Evolutionary conservation across 768 basidiomycete species (phyloP).

Genomic region (Tulasnella sp.): DNA sequence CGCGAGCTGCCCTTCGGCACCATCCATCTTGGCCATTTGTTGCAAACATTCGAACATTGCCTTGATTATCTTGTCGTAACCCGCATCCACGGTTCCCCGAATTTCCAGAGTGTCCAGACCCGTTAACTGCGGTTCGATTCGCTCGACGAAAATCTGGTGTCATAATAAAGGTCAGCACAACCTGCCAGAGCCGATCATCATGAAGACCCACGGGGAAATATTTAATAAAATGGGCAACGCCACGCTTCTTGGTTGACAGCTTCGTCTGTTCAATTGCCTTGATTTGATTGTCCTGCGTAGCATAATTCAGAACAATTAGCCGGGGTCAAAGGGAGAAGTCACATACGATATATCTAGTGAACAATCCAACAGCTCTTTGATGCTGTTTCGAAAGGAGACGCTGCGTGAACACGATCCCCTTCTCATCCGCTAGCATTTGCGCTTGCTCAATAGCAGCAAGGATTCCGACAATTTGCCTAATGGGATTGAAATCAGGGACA

Average conservation of each 20-base stretch:
- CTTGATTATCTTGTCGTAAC: conserved; percentile 81
- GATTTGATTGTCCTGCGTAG: conserved; percentile 66
- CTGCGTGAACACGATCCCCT: conserved; percentile 61
- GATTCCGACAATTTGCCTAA: conserved; percentile 77
- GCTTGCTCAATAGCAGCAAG: conserved; percentile 68
- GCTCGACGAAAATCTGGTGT: conserved; percentile 51
- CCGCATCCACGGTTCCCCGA: conserved; percentile 59
- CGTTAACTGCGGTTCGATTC: conserved; percentile 73
- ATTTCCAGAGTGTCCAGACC: conserved; percentile 69
- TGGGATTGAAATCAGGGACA: background rate
- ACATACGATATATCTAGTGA: conserved; percentile 48
- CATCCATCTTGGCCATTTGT: conserved; percentile 92
- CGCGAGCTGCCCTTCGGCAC: conserved; percentile 43
- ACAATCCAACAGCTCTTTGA: conserved; percentile 55
- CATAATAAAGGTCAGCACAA: background rate
- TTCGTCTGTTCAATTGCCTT: conserved; percentile 84
- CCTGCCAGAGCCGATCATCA: too few species aligned
- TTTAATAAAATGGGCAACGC: conserved; percentile 84
- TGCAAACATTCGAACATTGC: conserved; percentile 88
- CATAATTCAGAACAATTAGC: background rate
- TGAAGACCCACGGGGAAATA: conserved; percentile 56
- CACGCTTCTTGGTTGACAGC: conserved; percentile 83
- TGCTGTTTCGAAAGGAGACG: conserved; percentile 74
- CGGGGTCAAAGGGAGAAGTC: background rate
- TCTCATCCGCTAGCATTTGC: conserved; percentile 65